Percentiles rank a stretch among this genome's conserved stretches.
phyloP scores from a whole-genome alignment of 257 asterid genomes.

The Salvia hispanica region DNA sequence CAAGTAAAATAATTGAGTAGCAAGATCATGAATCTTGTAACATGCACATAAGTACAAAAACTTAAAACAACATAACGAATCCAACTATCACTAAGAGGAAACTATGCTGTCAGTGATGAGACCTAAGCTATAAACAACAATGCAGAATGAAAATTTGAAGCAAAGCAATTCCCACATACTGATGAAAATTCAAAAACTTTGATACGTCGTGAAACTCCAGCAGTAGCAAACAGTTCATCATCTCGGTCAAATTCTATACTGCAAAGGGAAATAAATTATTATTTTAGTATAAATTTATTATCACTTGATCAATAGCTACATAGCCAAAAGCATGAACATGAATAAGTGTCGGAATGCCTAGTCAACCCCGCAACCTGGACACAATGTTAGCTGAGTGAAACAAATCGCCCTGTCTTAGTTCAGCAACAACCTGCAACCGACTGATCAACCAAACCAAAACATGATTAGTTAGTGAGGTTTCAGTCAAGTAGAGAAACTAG shows the following conservation, averaged over 20 bases:
- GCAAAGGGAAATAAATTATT: slow-evolving; percentile 39
- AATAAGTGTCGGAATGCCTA: no score
- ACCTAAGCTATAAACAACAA: neutral
- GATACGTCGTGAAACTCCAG: slow-evolving; percentile 75
- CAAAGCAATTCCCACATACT: slow-evolving; percentile 41
- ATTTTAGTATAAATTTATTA: slow-evolving; percentile 11
- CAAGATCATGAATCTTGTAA: slow-evolving; percentile 5
- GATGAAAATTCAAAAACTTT: slow-evolving; percentile 70
- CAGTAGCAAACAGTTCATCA: slow-evolving; percentile 79
- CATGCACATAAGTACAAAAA: neutral
- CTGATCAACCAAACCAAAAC: slow-evolving; percentile 40
- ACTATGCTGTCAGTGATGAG: neutral
- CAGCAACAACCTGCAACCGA: slow-evolving; percentile 75
- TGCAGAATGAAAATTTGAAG: neutral
- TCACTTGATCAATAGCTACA: neutral
- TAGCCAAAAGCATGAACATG: neutral
- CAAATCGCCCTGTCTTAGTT: slow-evolving; percentile 77
- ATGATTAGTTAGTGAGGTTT: slow-evolving; percentile 19
- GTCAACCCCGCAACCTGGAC: slow-evolving; percentile 54
- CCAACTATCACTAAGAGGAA: neutral
- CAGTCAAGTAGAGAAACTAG: slow-evolving; percentile 24
- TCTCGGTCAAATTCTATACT: slow-evolving; percentile 85
- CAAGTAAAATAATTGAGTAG: neutral
- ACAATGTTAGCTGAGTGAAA: slow-evolving; percentile 81
- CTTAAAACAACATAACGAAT: neutral